Percentiles rank a stretch among this genome's conserved stretches.
These are phyloP conservation scores for Psilocybe cubensis DNA, from an alignment of 768 basidiomycete species.

Conservation along the genomic window DNA sequence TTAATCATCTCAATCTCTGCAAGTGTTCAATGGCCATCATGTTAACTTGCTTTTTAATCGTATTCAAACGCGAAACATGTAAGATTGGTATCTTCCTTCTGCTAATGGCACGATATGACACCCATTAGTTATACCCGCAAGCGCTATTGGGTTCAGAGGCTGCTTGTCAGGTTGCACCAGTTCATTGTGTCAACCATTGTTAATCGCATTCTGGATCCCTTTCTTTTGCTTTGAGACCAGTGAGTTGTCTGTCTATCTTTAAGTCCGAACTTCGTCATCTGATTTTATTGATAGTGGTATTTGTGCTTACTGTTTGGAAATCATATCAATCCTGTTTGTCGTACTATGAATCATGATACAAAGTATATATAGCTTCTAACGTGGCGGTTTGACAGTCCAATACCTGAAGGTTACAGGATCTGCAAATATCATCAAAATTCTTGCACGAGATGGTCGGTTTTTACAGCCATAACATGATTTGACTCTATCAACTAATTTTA, in stretches of 20 bases:
- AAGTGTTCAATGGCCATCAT: slow-evolving; percentile 23
- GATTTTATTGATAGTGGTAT: slow-evolving; percentile 16
- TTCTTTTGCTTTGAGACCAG: slow-evolving; percentile 25
- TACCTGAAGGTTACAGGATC: slow-evolving; percentile 6
- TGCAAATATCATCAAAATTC: slow-evolving; percentile 14
- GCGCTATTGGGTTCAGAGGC: slow-evolving; percentile 17
- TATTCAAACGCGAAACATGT: slow-evolving; percentile 23
- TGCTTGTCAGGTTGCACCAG: slow-evolving; percentile 25
- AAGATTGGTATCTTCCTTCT: background rate
- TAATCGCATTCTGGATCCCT: slow-evolving; percentile 26
- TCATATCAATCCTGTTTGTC: slow-evolving; percentile 21
- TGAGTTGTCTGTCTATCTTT: slow-evolving; percentile 6
- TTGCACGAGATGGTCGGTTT: slow-evolving; percentile 14
- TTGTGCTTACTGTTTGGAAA: slow-evolving; percentile 25
- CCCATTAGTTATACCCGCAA: slow-evolving; percentile 19
- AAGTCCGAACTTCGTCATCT: background rate
- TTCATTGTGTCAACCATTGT: slow-evolving; percentile 20
- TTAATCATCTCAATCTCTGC: background rate
- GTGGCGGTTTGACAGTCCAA: background rate
- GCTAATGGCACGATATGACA: background rate
- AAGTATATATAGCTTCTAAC: background rate
- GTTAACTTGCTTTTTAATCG: slow-evolving; percentile 23
- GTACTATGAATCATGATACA: background rate
- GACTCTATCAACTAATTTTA: background rate
- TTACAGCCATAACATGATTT: background rate